Base-by-base conservation (phyloP, 768 basidiomycete species). In the Collybiopsis confluens region DNA sequence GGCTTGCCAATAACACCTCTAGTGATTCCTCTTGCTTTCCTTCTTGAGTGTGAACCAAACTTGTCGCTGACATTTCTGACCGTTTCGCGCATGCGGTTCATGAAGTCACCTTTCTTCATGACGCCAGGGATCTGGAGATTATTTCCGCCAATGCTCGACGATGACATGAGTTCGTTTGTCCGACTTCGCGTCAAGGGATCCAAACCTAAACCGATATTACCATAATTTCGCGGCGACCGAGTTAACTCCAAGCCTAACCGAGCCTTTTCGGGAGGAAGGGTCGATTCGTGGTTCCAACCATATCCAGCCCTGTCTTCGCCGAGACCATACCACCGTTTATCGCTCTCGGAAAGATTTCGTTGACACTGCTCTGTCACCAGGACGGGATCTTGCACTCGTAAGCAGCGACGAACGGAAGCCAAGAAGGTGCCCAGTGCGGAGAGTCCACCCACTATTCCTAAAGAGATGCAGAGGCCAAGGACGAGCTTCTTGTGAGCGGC, bases 101-200 rank as follows among this genome's bases (percentile, higher is more conserved):
- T 59, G 61, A 90, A 89, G 62, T 88, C 85, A 16, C 71, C 74
- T 65, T 89, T 90, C 64, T 77, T 84, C 77, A 88, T 83, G 36
- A 85, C 73, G 8, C 76, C 79, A 7, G 84, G 77, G 54, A 75
- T 78, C 41, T 60, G 64, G 41, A 52, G 47, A 46, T 65, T 68
- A 28, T 43, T 53, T 27, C 27, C 24, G 23, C 28, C 43, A 24
- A 15, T 23, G 33, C 43, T 40, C 23, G 38, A 27, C n/a, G 28
- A 28, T 8, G 37, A 28, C 26, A 43, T 52, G 6, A 52, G 2
- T 10, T 27, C 41, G 16, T 52, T 23, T 30, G 50, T 53, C 4
- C 45, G 23, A 37, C 47, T 48, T 23, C 47, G 47, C 11, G 21
- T 24, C 28, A 35, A n/a, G 18, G 35, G 41, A n/a, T 45, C 28